These are phyloP conservation scores for Fraxinus xanthoxyloides DNA, from an alignment of 305 asterid species.

Conservation along the genomic window DNA sequence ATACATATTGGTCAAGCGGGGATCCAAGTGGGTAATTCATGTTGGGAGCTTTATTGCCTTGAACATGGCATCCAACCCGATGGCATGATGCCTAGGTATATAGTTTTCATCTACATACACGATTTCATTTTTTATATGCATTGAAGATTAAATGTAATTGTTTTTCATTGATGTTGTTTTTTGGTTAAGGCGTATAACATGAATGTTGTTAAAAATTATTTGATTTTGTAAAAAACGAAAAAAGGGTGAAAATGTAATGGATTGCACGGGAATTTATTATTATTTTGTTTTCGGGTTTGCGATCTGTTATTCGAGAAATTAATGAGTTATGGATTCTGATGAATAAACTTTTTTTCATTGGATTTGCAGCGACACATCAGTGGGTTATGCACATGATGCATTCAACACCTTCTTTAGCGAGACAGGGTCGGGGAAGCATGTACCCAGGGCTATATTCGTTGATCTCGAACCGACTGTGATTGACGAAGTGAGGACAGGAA, in stretches of 20 bases:
- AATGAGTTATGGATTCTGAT: too few species aligned
- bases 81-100: conserved; percentile 76
- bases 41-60: conserved; percentile 83
- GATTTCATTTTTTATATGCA: not conserved
- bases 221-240: too few species aligned
- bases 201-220: too few species aligned
- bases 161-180: not conserved
- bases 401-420: conserved; percentile 76
- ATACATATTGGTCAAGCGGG: conserved; percentile 79
- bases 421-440: conserved; percentile 65
- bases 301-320: too few species aligned
- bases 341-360: not conserved
- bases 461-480: conserved; percentile 70
- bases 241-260: too few species aligned
- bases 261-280: too few species aligned
- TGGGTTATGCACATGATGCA: conserved; percentile 60
- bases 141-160: not conserved
- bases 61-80: conserved; percentile 75
- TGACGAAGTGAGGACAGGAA: conserved; percentile 61
- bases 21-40: conserved; percentile 78
- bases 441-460: conserved; percentile 63
- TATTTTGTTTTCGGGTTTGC: too few species aligned
- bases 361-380: conserved; percentile 44
- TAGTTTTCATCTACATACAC: not conserved
- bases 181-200: not conserved